Conservation (phyloP, 108 stramenopile genomes). For the Skeletonema potamos region DNA sequence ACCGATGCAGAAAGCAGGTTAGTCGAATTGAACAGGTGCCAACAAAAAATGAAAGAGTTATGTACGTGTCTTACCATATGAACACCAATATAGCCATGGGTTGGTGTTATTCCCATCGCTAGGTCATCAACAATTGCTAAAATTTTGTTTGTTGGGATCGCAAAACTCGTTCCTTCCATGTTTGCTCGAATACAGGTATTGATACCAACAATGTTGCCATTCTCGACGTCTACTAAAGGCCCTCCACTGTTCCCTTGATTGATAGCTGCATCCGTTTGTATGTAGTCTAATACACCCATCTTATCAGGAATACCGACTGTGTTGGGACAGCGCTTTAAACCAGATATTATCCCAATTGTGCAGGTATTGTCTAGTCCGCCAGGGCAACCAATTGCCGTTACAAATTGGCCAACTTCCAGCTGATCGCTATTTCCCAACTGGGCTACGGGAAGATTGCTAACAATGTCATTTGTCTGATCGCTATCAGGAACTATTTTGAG, state of each 20-base stretch:
- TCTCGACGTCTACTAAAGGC: slow-evolving; percentile 86
- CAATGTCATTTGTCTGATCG: slow-evolving; percentile 10
- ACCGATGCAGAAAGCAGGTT: slow-evolving; percentile 2
- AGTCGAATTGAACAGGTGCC: background rate
- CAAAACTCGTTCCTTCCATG: slow-evolving; percentile 90
- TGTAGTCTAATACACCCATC: slow-evolving; percentile 75
- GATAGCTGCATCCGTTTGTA: slow-evolving; percentile 87
- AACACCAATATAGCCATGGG: slow-evolving; percentile 84
- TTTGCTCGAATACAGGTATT: slow-evolving; percentile 90
- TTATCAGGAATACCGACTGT: slow-evolving; percentile 88
- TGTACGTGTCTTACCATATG: slow-evolving; percentile 31
- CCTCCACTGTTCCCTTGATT: slow-evolving; percentile 86
- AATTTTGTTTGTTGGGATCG: slow-evolving; percentile 87
- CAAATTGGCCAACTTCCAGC: slow-evolving; percentile 81
- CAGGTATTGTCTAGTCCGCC: slow-evolving; percentile 91
- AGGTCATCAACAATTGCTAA: slow-evolving; percentile 71
- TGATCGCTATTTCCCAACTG: slow-evolving; percentile 76
- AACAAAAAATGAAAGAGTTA: background rate
- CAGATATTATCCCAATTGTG: slow-evolving; percentile 87
- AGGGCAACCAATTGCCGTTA: slow-evolving; percentile 80
- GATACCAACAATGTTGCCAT: slow-evolving; percentile 83
- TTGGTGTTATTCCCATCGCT: slow-evolving; percentile 64
- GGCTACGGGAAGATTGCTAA: slow-evolving; percentile 62
- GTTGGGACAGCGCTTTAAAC: slow-evolving; percentile 73
- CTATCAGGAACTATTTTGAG: slow-evolving; percentile 66